Evolutionary conservation across 1,284 basidiomycete genomes (phyloP), one percentile per base, ranked within the genome.

Genomic region (Xanthoconium separans): DNA sequence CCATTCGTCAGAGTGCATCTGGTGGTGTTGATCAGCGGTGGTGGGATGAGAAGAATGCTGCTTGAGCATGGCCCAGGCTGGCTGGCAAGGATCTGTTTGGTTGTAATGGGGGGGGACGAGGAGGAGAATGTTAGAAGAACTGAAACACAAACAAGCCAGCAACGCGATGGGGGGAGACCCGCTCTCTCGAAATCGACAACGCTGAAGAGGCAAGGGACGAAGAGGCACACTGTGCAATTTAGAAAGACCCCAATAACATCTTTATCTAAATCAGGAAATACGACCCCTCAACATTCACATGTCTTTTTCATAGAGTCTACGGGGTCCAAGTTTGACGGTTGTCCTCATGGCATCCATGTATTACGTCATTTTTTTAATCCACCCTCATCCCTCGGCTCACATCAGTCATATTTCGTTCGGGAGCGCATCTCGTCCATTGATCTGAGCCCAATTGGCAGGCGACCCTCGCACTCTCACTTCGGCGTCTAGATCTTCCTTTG

Each of bases 1-100:
- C 84, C 85, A 87, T 55, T 85, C 81, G 43, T 74, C 69, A 37
- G 72, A 51, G 7, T 72, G 69, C 58, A 68, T 67, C 41, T 11
- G 37, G 0, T 9, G n/a, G 30, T 22, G 44, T 24, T 57, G 55
- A 60, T 62, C 58, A 48, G 52, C 31, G 18, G 41, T 43, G 39
- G 37, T 27, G 27, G 27, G 3, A 4, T 2, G 44, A 44, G 53
- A 46, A 8, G 47, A 42, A 11, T 33, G 45, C 2, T 27, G 39
- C 15, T 43, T 44, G 44, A 59, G 58, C 56, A 61, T 59, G 34
- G 31, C 27, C 27, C n/a, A n/a, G n/a, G n/a, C 27, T 27, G 37
- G 33, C 30, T 16, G 9, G 18, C 10, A 12, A 4, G 40, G 24
- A 13, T 37, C 2, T 41, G 58, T 52, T 60, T 53, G 47, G 37